Percentiles rank a stretch among this genome's conserved stretches.
These are phyloP conservation scores for Hamamelis virginiana DNA, from an alignment of 164 flowering plant genomes.

Conservation along the genomic window DNA sequence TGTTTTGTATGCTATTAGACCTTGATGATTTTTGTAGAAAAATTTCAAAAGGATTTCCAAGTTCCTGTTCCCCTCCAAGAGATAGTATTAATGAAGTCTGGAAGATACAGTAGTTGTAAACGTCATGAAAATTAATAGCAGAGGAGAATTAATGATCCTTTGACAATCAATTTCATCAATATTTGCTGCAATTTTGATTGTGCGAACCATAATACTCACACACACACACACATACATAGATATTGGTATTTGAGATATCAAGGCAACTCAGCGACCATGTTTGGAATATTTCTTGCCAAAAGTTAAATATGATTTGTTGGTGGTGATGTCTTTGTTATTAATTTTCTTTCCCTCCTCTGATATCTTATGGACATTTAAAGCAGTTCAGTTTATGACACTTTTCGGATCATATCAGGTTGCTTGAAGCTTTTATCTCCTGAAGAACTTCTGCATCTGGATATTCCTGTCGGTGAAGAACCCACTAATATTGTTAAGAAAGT, in stretches of 20 bases:
- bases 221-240: neutral
- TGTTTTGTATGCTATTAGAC: no score
- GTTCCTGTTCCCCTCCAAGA: no score
- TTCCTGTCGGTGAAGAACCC: constrained; percentile 41
- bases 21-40: no score
- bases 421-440: constrained; percentile 77
- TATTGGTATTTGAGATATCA: neutral
- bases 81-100: no score
- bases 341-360: neutral
- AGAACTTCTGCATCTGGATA: constrained; percentile 64
- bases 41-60: no score
- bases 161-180: no score
- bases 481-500: constrained; percentile 44
- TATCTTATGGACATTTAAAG: neutral
- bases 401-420: constrained; percentile 58
- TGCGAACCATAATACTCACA: no score
- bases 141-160: no score
- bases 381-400: constrained; percentile 3
- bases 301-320: neutral
- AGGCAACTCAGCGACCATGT: neutral
- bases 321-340: neutral
- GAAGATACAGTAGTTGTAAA: no score
- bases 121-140: no score
- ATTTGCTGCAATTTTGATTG: neutral
- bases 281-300: constrained; percentile 1